Evolutionary conservation across 129 eudicot species (phyloP).

Genomic region (Calendula officinalis): DNA sequence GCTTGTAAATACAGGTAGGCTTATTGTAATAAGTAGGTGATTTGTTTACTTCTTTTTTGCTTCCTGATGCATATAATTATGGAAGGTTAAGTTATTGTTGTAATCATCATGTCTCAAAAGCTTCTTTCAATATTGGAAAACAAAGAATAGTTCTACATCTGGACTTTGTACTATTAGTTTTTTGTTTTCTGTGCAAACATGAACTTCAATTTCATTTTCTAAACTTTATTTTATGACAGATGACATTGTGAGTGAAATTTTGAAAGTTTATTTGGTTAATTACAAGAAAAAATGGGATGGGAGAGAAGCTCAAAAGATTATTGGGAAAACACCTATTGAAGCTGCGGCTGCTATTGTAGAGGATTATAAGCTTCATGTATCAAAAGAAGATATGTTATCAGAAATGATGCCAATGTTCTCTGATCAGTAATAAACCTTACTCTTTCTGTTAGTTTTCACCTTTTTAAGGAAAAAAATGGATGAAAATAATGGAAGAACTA

Average conservation of each 20-base stretch:
- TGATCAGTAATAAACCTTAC: constrained; percentile 52
- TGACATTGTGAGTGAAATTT: constrained; percentile 70
- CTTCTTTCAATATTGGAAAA: not conserved
- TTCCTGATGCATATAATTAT: constrained; percentile 4
- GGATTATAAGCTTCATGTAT: constrained; percentile 68
- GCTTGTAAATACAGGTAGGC: constrained; percentile 78
- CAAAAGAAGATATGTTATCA: constrained; percentile 58
- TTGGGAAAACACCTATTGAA: constrained; percentile 85
- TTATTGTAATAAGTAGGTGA: not conserved
- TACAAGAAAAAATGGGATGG: constrained; percentile 92
- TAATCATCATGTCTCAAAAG: not conserved
- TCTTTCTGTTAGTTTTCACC: constrained; percentile 11
- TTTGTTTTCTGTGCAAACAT: not conserved
- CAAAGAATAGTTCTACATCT: not conserved
- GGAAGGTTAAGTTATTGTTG: not conserved
- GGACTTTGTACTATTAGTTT: not conserved
- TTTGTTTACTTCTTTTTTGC: not conserved
- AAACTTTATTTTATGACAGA: constrained; percentile 43
- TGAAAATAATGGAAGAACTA: not conserved
- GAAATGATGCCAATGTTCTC: constrained; percentile 73
- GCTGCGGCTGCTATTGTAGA: constrained; percentile 85
- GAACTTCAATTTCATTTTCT: constrained; percentile 8
- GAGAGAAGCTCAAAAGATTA: constrained; percentile 54
- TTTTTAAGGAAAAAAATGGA: not conserved
- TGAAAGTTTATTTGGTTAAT: constrained; percentile 66